Base-by-base conservation (phyloP, 1,284 basidiomycete genomes). In the Puccinia hordei region DNA sequence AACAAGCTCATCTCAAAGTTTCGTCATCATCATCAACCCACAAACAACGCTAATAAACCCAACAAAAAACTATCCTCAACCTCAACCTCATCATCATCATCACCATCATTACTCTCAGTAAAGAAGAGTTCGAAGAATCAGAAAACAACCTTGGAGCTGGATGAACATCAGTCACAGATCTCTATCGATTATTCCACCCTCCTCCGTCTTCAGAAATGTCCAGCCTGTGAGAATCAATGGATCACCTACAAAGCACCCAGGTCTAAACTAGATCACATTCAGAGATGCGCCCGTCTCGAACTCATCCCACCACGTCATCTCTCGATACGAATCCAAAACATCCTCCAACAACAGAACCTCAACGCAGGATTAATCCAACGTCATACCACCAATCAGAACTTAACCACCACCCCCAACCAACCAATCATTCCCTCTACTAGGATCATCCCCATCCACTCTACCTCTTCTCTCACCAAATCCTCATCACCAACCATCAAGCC, bases 191-290 rank as follows among this genome's bases (percentile, higher is more conserved):
- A 79, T 30, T 22, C 51, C 9, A 71, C 66, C 51, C 41, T 79
- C 22, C 66, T 65, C 30, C 49, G 55, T 59, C 35, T 79, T 10
- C 61, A 57, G 6, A 71, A 38, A 27, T 79, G 76, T 61, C 76
- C 76, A 1, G 76, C 41, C 19, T 79, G 76, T 49, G 19, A 44
- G 15, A 55, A 71, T 24, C 30, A 5, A 9, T 79, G 76, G 76
- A 79, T 35, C 9, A 71, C 66, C n/a, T 79, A 79, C 53, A 69
- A 71, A 46, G 76, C 76, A 3, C 76, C 76, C 33, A 57, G 41
- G 1, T 71, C 65, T 0, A 79, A 79, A 38, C 53, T 79, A 10
- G 71, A 19, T 35, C 76, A 79, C 55, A 79, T 79, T 33, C 24
- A 38, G 24, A 55, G 57, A 38, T 79, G 76, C 55, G 76, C 66